Evolutionary conservation across 345 rosid genomes (phyloP), one percentile per base, ranked within the genome.

Genomic region (Gossypium mustelinum): DNA sequence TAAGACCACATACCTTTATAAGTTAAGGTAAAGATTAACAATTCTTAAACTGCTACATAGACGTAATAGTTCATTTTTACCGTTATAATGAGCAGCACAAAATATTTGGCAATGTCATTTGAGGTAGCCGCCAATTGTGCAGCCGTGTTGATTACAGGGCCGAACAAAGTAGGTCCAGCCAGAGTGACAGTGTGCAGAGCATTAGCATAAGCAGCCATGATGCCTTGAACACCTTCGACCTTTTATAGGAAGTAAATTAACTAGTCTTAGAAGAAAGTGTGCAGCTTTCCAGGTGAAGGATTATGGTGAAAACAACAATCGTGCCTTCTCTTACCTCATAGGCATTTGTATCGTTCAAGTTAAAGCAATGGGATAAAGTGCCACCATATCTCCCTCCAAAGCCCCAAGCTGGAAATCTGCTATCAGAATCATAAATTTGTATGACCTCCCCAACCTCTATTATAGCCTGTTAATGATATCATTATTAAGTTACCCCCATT

Each of bases 201-300:
- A 63, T 77, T 79, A 11, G 79, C 75, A 79, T 94, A 94, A 76
- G 97, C 92, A 72, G 84, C 27, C 94, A 94, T 88, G 77, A 94
- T 88, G 77, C 98, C 97, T 76, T 87, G 87, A 78, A 92, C 84
- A 66, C 97, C 97, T 54, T 83, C 94, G 74, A 92, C 97, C 98
- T 94, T 72, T 77, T 73, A 70, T 62, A 74, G 47, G 27, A 25
- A 50, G 56, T 25, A 47, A 25, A 2, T 56, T 16, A 9, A 69
- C 59, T 27, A 27, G 44, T 58, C 16, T 59, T 57, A 56, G 60
- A 18, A 54, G 60, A 65, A 11, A 34, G 41, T 24, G 9, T 14
- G 25, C 52, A 20, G 25, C 29, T 65, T 65, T 4, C 44, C 10
- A 65, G 51, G n/a, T 43, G 70, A 65, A 44, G 70, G 70, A 43